Conservation (phyloP, 495 filamentous ascomycete species). For the Aspergillus bertholletiae region DNA sequence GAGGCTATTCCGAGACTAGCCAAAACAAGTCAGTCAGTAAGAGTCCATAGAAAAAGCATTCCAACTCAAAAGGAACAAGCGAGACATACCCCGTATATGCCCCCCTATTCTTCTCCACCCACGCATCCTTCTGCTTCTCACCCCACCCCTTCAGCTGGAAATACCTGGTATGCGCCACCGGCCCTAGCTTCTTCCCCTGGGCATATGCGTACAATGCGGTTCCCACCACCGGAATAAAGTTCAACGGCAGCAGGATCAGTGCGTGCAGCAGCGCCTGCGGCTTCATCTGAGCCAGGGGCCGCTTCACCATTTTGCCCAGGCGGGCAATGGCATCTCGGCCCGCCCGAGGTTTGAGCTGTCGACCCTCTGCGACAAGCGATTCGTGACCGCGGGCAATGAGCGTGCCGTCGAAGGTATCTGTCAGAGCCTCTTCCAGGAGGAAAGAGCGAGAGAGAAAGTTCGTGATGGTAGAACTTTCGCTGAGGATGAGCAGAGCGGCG, state of each 20-base stretch:
- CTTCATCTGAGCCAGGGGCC: slow-evolving; percentile 64
- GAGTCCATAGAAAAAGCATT: not conserved
- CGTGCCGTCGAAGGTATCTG: slow-evolving; percentile 90
- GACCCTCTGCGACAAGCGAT: slow-evolving; percentile 62
- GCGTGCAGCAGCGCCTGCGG: slow-evolving; percentile 65
- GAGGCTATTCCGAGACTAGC: slow-evolving; percentile 75
- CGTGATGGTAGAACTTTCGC: slow-evolving; percentile 76
- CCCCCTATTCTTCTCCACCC: slow-evolving; percentile 57
- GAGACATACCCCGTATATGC: slow-evolving; percentile 72
- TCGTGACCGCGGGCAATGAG: slow-evolving; percentile 54
- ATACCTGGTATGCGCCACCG: slow-evolving; percentile 58
- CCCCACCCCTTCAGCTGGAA: slow-evolving; percentile 87
- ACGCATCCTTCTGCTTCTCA: slow-evolving; percentile 55
- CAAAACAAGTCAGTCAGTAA: slow-evolving; percentile 10
- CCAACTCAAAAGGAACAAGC: not conserved
- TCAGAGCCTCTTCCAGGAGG: slow-evolving; percentile 71
- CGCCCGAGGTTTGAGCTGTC: slow-evolving; percentile 58
- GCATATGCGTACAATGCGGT: slow-evolving; percentile 73
- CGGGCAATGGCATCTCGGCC: slow-evolving; percentile 52
- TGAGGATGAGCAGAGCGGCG: slow-evolving; percentile 72
- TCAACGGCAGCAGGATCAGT: slow-evolving; percentile 78
- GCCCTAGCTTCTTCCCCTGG: slow-evolving; percentile 60
- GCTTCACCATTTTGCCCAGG: slow-evolving; percentile 69
- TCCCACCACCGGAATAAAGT: slow-evolving; percentile 87
- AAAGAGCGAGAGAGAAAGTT: slow-evolving; percentile 70